A percentile compares a stretch with the other conserved stretches of the same genome.
Evolutionary conservation across 176 grass and related monocot species (phyloP).

Genomic region (Paspalum vaginatum): DNA sequence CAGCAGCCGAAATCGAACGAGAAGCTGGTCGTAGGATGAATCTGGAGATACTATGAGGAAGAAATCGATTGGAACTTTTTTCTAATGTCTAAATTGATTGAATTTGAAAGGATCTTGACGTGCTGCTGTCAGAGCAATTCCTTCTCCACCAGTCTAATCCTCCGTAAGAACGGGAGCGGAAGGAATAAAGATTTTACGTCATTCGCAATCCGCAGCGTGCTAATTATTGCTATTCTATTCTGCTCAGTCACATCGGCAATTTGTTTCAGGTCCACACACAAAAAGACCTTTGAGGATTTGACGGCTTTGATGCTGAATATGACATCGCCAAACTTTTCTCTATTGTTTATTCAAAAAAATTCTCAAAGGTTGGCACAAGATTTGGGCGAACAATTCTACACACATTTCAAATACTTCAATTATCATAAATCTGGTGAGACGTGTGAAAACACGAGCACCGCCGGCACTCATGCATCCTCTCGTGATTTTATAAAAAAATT

Average conservation of each 20-base stretch:
- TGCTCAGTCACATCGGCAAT: not conserved
- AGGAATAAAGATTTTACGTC: not conserved
- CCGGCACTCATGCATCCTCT: no score
- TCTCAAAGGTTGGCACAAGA: no score
- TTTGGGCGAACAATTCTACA: no score
- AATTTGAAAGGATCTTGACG: not conserved
- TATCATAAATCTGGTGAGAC: no score
- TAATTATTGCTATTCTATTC: not conserved
- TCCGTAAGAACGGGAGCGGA: slow-evolving; percentile 7
- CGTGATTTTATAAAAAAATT: no score
- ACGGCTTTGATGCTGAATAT: no score
- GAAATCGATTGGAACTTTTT: no score
- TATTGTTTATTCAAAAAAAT: no score
- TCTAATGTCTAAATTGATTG: not conserved
- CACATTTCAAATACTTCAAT: no score
- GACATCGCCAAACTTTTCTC: no score
- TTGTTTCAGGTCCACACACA: not conserved
- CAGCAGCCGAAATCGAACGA: not conserved
- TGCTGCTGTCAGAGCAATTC: not conserved
- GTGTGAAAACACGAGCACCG: no score
- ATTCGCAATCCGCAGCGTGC: not conserved
- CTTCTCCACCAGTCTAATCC: not conserved
- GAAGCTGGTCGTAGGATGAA: not conserved
- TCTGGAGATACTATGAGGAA: not conserved
- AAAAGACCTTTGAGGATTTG: no score